Conservation (phyloP, 306 rosid species). For the Morella rubra region DNA sequence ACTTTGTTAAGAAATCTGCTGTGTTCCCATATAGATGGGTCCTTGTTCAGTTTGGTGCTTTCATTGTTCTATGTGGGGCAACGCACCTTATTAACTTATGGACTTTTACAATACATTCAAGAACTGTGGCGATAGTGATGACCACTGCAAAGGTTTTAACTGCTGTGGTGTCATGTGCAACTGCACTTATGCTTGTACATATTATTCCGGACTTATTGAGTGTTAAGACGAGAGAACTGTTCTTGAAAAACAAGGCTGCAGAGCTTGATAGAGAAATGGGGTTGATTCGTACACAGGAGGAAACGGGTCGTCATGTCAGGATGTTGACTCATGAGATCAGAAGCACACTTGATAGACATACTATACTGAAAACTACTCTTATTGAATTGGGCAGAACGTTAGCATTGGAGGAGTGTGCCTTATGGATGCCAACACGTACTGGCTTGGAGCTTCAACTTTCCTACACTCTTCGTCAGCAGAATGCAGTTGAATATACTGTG, state of each 20-base stretch:
- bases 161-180: slow-evolving; percentile 74
- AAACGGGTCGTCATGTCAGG: slow-evolving; percentile 82
- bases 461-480: slow-evolving; percentile 88
- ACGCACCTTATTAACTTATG: slow-evolving; percentile 72
- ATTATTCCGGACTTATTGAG: slow-evolving; percentile 78
- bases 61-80: slow-evolving; percentile 84
- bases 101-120: slow-evolving; percentile 63
- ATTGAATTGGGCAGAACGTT: slow-evolving; percentile 81
- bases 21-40: slow-evolving; percentile 86
- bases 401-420: slow-evolving; percentile 91
- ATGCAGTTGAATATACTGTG: slow-evolving; percentile 85
- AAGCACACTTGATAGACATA: slow-evolving; percentile 77
- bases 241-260: slow-evolving; percentile 79
- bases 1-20: slow-evolving; percentile 77
- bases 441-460: slow-evolving; percentile 97
- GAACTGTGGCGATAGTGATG: slow-evolving; percentile 70
- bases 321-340: slow-evolving; percentile 82
- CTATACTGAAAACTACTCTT: slow-evolving; percentile 71
- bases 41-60: slow-evolving; percentile 84
- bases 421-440: slow-evolving; percentile 97
- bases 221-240: slow-evolving; percentile 68
- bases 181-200: slow-evolving; percentile 82
- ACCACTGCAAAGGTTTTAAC: slow-evolving; percentile 72
- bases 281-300: slow-evolving; percentile 74
- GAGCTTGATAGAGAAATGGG: slow-evolving; percentile 88